Base-by-base conservation (phyloP, 2,329 filamentous ascomycete species). In the Cadophora malorum region DNA sequence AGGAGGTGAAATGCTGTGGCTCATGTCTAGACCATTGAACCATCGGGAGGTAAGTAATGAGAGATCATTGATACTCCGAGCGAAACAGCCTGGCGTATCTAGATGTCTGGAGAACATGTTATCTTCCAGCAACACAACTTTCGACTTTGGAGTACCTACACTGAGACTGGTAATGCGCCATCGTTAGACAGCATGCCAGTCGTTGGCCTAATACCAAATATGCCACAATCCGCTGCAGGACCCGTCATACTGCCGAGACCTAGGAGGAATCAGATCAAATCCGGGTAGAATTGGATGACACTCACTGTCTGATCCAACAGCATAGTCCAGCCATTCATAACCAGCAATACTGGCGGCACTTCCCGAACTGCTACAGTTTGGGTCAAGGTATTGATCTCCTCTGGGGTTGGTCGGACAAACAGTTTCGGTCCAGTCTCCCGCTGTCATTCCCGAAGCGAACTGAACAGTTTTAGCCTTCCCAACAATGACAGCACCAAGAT, bases 401-500 rank as follows among this genome's bases (percentile, higher is more conserved):
- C 80, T 68, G 3, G 80, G 79, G 70, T 82, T 82, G 52, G 75
- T 79, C 0, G 81, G 80, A n/a, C 69, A 71, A 4, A 75, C 71
- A 63, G 71, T 78, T 38, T 81, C 79, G 9, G 79, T 68, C 81
- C 82, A 84, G 60, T 88, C 84, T 0, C 80, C 69, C 10, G 73
- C 58, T 19, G 61, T 65, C 53, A 70, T 70, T 33, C 72, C 69
- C 21, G 67, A 71, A 21, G 80, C 80, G 63, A 86, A 81, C 66
- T 84, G 82, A 0, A 81, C 78, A 1, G 81, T 80, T 66, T 84
- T 86, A 1, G 82, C 82, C 76, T 85, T 86, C 2, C 84, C 84
- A 0, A 86, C 78, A 16, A 86, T 73, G 5, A 86, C 77, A 0
- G 87, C 89, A 0, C 90, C 90, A 1, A 85, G 81, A 61, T 88